Conservation (phyloP, 257 asterid genomes). For the Solanum chiquidenum region DNA sequence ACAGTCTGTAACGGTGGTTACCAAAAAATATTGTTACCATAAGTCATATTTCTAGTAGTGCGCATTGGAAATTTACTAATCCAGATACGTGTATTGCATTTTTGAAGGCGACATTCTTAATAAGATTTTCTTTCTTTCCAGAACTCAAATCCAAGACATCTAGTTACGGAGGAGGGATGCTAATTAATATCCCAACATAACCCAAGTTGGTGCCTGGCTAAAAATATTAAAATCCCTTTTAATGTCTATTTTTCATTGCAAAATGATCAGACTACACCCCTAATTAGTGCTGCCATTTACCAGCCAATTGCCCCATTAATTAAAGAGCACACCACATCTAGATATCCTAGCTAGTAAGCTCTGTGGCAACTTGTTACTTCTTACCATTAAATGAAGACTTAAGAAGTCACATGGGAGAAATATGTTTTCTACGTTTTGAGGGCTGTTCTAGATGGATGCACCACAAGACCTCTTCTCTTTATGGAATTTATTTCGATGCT, state of each 20-base stretch:
- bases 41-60: background rate
- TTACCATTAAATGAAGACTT: background rate
- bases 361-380: background rate
- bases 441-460: no score
- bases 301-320: background rate
- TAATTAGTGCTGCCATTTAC: background rate
- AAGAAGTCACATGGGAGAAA: background rate
- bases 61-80: no score
- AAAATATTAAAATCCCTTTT: background rate
- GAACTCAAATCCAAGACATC: background rate
- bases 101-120: no score
- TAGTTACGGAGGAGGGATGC: background rate
- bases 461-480: no score
- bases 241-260: background rate
- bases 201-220: background rate
- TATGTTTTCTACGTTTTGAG: background rate
- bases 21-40: no score
- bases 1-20: no score
- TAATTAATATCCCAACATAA: no score
- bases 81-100: rapidly evolving
- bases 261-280: background rate
- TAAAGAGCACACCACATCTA: background rate
- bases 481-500: no score
- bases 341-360: background rate
- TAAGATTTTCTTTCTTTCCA: no score